Evolutionary conservation across 2,329 filamentous ascomycete genomes (phyloP).

Genomic region (Scolecobasidium constrictum): DNA sequence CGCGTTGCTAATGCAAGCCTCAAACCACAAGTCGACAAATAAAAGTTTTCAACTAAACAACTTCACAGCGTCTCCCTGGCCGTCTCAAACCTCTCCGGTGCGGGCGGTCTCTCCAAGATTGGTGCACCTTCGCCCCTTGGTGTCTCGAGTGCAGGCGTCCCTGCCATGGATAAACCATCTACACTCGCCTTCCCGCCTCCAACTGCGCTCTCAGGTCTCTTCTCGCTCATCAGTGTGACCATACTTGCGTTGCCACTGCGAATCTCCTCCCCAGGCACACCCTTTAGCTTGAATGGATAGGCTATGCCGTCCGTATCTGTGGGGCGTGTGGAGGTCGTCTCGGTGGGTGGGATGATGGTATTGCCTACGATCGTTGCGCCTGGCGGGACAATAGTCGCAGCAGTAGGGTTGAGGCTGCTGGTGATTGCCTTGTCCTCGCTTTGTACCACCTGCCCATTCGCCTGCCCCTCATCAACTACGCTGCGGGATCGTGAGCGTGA

Average conservation of each 20-base stretch:
- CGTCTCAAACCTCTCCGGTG: constrained; percentile 46
- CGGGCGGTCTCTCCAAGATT: constrained; percentile 25
- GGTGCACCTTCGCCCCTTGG: background rate
- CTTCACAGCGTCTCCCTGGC: constrained; percentile 28
- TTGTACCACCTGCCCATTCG: constrained; percentile 16
- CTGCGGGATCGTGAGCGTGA: constrained; percentile 32
- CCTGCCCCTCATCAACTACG: constrained; percentile 44
- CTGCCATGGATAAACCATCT: background rate
- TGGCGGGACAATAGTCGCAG: constrained; percentile 18
- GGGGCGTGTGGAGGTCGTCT: constrained; percentile 49
- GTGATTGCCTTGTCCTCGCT: constrained; percentile 13
- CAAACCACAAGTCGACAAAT: no score
- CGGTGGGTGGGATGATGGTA: constrained; percentile 34
- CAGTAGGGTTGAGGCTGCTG: constrained; percentile 9
- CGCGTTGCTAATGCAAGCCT: no score
- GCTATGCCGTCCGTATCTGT: constrained; percentile 60
- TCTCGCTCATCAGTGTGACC: constrained; percentile 42
- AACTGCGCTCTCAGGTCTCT: constrained; percentile 2
- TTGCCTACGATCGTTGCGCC: constrained; percentile 15
- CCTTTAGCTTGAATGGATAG: constrained; percentile 58
- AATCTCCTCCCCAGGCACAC: constrained; percentile 21
- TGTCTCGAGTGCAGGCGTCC: background rate
- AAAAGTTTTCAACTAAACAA: background rate
- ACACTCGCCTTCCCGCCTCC: background rate
- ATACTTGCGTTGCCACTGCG: constrained; percentile 50